Conservation (phyloP, 106 monocot species). For the Dendrobium huoshanense region DNA sequence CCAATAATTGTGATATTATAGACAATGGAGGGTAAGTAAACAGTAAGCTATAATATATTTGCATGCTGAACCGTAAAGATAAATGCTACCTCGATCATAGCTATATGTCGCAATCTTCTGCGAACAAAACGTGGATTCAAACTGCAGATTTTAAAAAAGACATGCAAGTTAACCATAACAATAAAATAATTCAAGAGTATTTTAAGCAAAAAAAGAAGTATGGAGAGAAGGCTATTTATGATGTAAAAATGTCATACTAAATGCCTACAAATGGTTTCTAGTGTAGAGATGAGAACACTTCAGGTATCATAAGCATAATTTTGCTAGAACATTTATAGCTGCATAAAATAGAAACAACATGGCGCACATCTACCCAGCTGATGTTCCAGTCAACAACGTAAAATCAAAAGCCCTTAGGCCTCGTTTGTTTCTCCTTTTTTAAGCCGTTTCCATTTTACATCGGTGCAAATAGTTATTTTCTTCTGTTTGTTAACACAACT, state of each 20-base stretch:
- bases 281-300: not conserved
- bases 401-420: not conserved
- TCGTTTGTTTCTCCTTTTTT: too few species aligned
- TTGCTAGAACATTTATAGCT: not conserved
- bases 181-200: too few species aligned
- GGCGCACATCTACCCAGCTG: not conserved
- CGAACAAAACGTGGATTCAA: slow-evolving; percentile 85
- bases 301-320: not conserved
- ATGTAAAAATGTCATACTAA: too few species aligned
- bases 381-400: not conserved
- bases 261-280: not conserved
- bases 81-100: slow-evolving; percentile 50
- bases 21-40: slow-evolving; percentile 1
- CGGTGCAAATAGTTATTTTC: too few species aligned
- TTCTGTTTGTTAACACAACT: too few species aligned
- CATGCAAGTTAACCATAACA: not conserved
- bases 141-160: slow-evolving; percentile 27
- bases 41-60: not conserved
- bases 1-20: slow-evolving; percentile 6
- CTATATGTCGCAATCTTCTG: slow-evolving; percentile 78
- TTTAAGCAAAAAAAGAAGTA: too few species aligned
- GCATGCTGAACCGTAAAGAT: not conserved
- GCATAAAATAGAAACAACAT: not conserved
- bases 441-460: too few species aligned
- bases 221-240: too few species aligned